These are phyloP conservation scores for Leccinum fuscescens DNA, from an alignment of 1,284 basidiomycete species.

Conservation along the genomic window DNA sequence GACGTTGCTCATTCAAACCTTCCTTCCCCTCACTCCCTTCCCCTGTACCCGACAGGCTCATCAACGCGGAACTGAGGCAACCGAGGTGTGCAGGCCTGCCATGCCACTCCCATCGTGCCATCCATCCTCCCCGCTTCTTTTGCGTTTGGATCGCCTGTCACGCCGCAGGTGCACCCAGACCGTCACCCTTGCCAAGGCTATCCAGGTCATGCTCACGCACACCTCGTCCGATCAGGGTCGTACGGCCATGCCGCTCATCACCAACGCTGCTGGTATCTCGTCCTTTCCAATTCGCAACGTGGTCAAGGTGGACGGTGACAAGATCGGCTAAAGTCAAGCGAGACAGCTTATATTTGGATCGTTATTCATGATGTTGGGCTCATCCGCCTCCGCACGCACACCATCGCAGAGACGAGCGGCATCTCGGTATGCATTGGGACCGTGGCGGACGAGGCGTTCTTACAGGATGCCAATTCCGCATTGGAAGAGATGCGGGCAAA, in stretches of 20 bases:
- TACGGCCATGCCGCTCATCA: slow-evolving; percentile 69
- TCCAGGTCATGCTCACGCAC: slow-evolving; percentile 66
- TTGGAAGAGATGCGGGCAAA: slow-evolving; percentile 81
- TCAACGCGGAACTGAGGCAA: slow-evolving; percentile 71
- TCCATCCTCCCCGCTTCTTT: neutral
- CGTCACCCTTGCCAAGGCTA: slow-evolving; percentile 60
- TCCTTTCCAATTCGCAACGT: slow-evolving; percentile 70
- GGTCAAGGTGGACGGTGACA: slow-evolving; percentile 61
- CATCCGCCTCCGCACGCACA: slow-evolving; percentile 82
- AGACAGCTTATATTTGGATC: neutral
- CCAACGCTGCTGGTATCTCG: slow-evolving; percentile 65
- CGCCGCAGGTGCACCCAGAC: slow-evolving; percentile 38
- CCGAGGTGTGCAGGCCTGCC: slow-evolving; percentile 48
- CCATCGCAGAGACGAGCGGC: slow-evolving; percentile 90
- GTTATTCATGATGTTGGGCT: slow-evolving; percentile 27
- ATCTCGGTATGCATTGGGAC: slow-evolving; percentile 91
- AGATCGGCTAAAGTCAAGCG: slow-evolving; percentile 45
- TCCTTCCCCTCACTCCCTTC: slow-evolving; percentile 27
- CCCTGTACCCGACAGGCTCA: slow-evolving; percentile 52
- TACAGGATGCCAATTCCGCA: slow-evolving; percentile 74
- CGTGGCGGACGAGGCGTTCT: slow-evolving; percentile 70
- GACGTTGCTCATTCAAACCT: neutral
- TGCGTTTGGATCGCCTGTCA: neutral
- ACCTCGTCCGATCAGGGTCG: slow-evolving; percentile 74
- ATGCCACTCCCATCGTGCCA: too few species aligned